Conservation (phyloP, 2,329 filamentous ascomycete genomes). For the Proliferodiscus dingleyae region DNA sequence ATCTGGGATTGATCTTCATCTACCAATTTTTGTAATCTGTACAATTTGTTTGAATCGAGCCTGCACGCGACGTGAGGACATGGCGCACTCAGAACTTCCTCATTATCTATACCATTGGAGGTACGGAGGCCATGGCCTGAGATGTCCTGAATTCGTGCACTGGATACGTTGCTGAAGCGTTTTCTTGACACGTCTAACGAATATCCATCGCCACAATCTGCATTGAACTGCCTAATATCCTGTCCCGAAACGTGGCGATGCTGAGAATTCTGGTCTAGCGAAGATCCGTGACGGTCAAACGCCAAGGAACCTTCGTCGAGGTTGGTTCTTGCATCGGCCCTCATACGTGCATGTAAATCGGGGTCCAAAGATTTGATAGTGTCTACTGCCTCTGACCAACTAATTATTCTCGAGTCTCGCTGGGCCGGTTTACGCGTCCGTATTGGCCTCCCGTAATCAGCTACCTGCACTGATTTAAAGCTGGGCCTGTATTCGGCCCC, state of each 20-base stretch:
- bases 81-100: too few species aligned
- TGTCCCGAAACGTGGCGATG: slow-evolving; percentile 1
- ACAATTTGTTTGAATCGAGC: slow-evolving; percentile 9
- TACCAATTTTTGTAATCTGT: slow-evolving; percentile 18
- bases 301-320: slow-evolving; percentile 9
- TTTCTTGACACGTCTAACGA: neutral
- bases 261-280: neutral
- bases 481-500: neutral
- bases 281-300: slow-evolving; percentile 2
- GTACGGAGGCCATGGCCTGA: slow-evolving; percentile 1
- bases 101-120: neutral
- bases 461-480: neutral
- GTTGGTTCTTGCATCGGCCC: slow-evolving; percentile 17
- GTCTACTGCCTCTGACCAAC: slow-evolving; percentile 29
- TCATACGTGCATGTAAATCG: slow-evolving; percentile 24
- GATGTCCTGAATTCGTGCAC: neutral
- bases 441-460: slow-evolving; percentile 6
- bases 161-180: neutral
- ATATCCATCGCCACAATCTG: neutral
- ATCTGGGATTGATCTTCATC: slow-evolving; percentile 25
- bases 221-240: neutral
- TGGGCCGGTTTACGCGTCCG: slow-evolving; percentile 22
- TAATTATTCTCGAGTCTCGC: slow-evolving; percentile 24
- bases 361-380: slow-evolving; percentile 26
- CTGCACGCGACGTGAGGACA: slow-evolving; percentile 26